Base-by-base conservation (phyloP, 768 basidiomycete genomes). In the Serendipita sp. region DNA sequence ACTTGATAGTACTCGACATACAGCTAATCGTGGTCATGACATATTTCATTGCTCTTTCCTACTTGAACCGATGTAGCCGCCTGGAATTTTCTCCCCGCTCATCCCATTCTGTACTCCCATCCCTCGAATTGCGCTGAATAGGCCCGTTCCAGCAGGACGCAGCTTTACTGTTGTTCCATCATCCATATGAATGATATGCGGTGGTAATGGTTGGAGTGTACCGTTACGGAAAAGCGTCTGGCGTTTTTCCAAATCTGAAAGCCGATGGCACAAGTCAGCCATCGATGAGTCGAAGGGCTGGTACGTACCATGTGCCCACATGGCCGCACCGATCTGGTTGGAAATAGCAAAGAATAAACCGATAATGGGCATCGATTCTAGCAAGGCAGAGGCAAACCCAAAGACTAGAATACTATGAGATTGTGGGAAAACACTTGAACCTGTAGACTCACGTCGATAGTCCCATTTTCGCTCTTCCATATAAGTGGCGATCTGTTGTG, bases 381-480 rank as follows among this genome's bases (percentile, higher is more conserved):
- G 75, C 3, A 95, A 74, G 0, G 90, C 83, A 0, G 93, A 88
- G 0, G 81, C 71, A 70, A 95, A 93, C 3, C 93, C 93, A 68
- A 96, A 96, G 0, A 79, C 90, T 91, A 61, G n/a, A 51, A 2
- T n/a, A 9, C 42, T 13, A 56, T 38, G n/a, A 24, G 9, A 24
- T 2, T 44, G 24, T 60, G 26, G 28, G 64, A 50, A 17, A 13
- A 60, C 24, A 60, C 26, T 16, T 26, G 53, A 33, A 42, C 43
- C 20, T 9, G 43, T 3, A 28, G 17, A 70, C 78, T 34, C 67
- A 90, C 89, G 67, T 67, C 85, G 76, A 67, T 95, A 94, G 65
- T 90, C 86, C 88, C 90, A 90, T 69, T 88, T 91, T 14, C 88
- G 81, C 70, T 95, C 93, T 68, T 91, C 88, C 63, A 94, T 79